Base-by-base conservation (phyloP, 257 asterid genomes). In the Penstemon davidsonii region DNA sequence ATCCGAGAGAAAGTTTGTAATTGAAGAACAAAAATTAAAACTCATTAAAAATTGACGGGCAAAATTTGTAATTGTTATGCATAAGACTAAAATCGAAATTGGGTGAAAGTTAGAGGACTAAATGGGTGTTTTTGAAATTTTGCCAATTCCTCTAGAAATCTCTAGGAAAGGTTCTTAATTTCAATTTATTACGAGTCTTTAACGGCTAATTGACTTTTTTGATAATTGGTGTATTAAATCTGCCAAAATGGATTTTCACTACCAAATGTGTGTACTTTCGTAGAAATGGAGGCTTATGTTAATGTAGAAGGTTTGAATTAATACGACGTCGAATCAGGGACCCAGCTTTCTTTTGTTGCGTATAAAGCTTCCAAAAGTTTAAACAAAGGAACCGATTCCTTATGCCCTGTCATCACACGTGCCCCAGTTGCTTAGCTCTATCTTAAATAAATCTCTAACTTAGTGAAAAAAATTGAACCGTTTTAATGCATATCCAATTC, bases 381-480 rank as follows among this genome's bases (percentile, higher is more conserved):
- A 1, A 13, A 13, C 42, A 18, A 18, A 15, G 73, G 66, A 13
- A 46, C 58, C 62, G 66, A 68, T 56, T 68, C 66, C 73, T 56
- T 68, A 3, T 56, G 64, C 66, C 64, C 66, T 15, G 66, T 18
- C 73, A 8, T 19, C 55, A 36, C 55, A 63, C 68, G 55, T 63
- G 67, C 37, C 33, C 67, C 61, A 36, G 5, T 52, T 47, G 67
- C 67, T 47, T 62, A 43, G 44, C 60, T 55, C n/a, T 18, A 2
- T 9, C 57, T 18, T 13, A 13, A 7, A 25, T 11, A 7, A 8
- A 41, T 55, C 33, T 36, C 4, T 56, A 33, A 33, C 33, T 25
- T 8, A 33, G 10, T 33, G 13, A 56, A 36, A 36, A 36, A 36
- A 36, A 33, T 18, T 15, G 3, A 10, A 67, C 12, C 3, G 37